These are phyloP conservation scores for Flaveria sonorensis DNA, from an alignment of 129 eudicot genomes.

Conservation along the genomic window DNA sequence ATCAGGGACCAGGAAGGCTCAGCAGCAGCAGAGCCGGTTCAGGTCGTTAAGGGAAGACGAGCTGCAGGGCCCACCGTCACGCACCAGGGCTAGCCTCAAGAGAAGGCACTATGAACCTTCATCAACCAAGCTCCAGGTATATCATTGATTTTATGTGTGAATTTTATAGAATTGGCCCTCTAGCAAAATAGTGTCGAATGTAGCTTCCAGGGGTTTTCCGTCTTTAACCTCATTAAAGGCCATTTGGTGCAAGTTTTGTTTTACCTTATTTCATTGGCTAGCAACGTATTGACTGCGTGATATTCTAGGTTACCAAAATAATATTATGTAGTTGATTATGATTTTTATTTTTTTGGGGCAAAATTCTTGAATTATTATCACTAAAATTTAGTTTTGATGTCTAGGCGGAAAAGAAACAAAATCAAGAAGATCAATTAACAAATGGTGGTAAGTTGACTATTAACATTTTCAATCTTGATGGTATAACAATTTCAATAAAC, in stretches of 20 bases:
- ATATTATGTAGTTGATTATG: too few species aligned
- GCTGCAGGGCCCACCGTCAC: slow-evolving; percentile 43
- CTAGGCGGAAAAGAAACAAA: slow-evolving; percentile 49
- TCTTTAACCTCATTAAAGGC: too few species aligned
- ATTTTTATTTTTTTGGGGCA: not conserved
- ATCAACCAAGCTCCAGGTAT: slow-evolving; percentile 28
- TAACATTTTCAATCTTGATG: not conserved
- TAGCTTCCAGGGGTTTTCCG: too few species aligned
- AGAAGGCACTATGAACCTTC: slow-evolving; percentile 45
- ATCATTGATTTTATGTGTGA: not conserved
- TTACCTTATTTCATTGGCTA: too few species aligned
- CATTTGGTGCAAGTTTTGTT: too few species aligned
- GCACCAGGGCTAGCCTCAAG: slow-evolving; percentile 51
- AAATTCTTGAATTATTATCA: not conserved
- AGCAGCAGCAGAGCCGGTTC: slow-evolving; percentile 41
- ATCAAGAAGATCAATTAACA: slow-evolving; percentile 35
- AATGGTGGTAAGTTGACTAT: slow-evolving; percentile 37
- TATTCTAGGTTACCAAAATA: too few species aligned
- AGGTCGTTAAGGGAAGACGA: slow-evolving; percentile 38
- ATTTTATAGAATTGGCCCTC: not conserved
- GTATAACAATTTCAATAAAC: not conserved
- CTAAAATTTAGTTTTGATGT: not conserved
- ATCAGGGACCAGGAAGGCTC: slow-evolving; percentile 32
- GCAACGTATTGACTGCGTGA: too few species aligned
- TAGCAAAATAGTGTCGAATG: too few species aligned